A percentile compares a stretch with the other conserved stretches of the same genome.
Evolutionary conservation across 2,329 filamentous ascomycete genomes (phyloP).

Genomic region (Colletotrichum lini): DNA sequence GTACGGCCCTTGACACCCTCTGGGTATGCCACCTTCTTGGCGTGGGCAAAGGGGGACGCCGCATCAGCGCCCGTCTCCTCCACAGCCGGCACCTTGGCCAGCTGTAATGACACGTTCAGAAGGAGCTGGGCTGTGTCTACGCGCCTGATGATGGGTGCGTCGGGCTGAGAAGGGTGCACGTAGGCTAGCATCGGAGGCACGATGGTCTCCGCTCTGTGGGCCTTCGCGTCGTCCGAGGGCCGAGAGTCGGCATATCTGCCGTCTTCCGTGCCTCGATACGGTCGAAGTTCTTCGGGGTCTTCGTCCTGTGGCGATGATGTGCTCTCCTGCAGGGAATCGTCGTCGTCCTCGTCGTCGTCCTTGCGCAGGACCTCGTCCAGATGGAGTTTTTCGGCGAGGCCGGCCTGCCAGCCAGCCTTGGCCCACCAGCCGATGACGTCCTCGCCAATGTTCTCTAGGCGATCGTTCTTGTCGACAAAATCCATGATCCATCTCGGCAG

Average conservation of each 20-base stretch:
- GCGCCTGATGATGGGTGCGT: constrained; percentile 81
- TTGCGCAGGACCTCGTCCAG: constrained; percentile 75
- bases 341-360: constrained; percentile 57
- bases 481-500: constrained; percentile 93
- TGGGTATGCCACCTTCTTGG: constrained; percentile 85
- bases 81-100: constrained; percentile 85
- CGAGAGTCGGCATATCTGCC: constrained; percentile 23
- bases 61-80: constrained; percentile 72
- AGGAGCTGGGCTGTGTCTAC: constrained; percentile 90
- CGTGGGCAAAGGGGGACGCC: constrained; percentile 82
- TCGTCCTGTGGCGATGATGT: constrained; percentile 46
- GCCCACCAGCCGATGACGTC: constrained; percentile 97
- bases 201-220: constrained; percentile 45
- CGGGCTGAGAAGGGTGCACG: constrained; percentile 73
- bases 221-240: constrained; percentile 45
- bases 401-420: constrained; percentile 91
- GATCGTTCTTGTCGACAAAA: constrained; percentile 83
- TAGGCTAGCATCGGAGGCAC: constrained; percentile 87
- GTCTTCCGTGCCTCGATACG: constrained; percentile 14
- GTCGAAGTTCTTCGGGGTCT: constrained; percentile 43
- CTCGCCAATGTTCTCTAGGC: constrained; percentile 89
- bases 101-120: constrained; percentile 83
- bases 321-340: constrained; percentile 51
- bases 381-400: constrained; percentile 83
- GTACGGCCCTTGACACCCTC: constrained; percentile 85